Percentiles rank a stretch among this genome's conserved stretches.
These are phyloP conservation scores for Claviceps capensis DNA, from an alignment of 2,329 filamentous ascomycete genomes.

Conservation along the genomic window DNA sequence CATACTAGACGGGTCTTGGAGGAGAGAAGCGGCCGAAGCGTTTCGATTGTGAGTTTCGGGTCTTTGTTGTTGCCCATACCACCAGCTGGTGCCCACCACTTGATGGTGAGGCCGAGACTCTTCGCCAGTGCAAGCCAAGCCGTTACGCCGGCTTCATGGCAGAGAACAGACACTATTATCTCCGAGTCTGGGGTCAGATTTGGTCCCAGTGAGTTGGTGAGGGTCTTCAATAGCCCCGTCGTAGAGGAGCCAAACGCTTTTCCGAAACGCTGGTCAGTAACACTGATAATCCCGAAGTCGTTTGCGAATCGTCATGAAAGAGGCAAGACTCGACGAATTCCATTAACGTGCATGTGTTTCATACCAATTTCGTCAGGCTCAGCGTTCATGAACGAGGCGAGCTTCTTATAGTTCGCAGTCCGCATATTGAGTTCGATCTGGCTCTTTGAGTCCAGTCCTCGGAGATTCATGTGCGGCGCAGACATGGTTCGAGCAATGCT, in stretches of 20 bases:
- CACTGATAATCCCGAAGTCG: background rate
- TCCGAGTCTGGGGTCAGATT: constrained; percentile 29
- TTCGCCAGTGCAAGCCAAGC: constrained; percentile 58
- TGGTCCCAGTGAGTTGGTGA: constrained; percentile 35
- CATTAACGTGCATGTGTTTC: no score
- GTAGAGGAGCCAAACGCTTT: constrained; percentile 58
- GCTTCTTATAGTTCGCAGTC: constrained; percentile 5
- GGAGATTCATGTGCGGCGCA: constrained; percentile 5
- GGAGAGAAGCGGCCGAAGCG: constrained; percentile 45
- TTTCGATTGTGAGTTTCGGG: constrained; percentile 35
- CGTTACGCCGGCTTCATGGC: constrained; percentile 67
- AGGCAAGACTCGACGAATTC: background rate
- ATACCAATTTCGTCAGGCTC: constrained; percentile 1
- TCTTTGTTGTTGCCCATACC: background rate
- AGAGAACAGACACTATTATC: constrained; percentile 55
- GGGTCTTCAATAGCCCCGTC: constrained; percentile 63
- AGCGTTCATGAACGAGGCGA: background rate
- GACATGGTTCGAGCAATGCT: constrained; percentile 6
- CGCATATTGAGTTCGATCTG: constrained; percentile 1
- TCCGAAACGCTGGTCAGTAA: background rate
- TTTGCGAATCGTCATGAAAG: background rate
- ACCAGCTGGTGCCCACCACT: constrained; percentile 50
- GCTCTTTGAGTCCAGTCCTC: constrained; percentile 6
- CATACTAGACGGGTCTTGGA: constrained; percentile 54
- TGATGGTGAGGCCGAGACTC: constrained; percentile 45